Base-by-base conservation (phyloP, 2,329 filamentous ascomycete genomes). In the Xylariaceae sp. region DNA sequence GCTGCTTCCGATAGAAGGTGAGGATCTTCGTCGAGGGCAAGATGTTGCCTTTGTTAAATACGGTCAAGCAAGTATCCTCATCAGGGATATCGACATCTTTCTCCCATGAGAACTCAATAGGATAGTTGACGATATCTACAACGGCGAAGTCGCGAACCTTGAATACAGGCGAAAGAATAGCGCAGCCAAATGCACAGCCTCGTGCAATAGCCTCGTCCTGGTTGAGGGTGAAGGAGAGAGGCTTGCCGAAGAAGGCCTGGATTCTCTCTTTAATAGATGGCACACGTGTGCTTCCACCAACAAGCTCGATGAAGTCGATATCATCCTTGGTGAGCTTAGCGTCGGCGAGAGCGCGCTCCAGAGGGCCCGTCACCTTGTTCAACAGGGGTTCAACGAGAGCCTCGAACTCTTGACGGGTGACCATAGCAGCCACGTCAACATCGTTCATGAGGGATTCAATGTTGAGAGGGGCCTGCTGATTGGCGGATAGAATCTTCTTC, bases 361-460 rank as follows among this genome's bases (percentile, higher is more conserved):
- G 76, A 49, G 91, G 90, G 45, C 72, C 67, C 45, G 84, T 83
- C 53, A 83, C 81, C 59, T 89, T 85, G 62, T 81, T 78, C 33
- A 99, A 78, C 45, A 97, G 78, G 40, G 91, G 90, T 75, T 89
- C 83, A 56, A 96, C 83, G 69, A 99, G 84, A 56, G 86, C 84
- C 77, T 99, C 94, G 50, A 99, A 84, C 68, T 97, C 92, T 66
- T 96, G 89, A 57, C 94, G 87, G 70, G 92, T 96, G 66, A 99
- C 80, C 80, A 95, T 87, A 53, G 87, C 78, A 47, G 82, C 83
- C 35, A 96, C 94, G 69, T 99, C 94, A 54, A 96, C 77, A 69
- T 99, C 94, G 72, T 97, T 95, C 91, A 99, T 97, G 61, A 99
- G 78, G 33, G 91, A 96, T 77, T 99, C 94, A 65, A 99, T 95